Evolutionary conservation across 257 asterid species (phyloP).

Genomic region (Solanum lignicaule): DNA sequence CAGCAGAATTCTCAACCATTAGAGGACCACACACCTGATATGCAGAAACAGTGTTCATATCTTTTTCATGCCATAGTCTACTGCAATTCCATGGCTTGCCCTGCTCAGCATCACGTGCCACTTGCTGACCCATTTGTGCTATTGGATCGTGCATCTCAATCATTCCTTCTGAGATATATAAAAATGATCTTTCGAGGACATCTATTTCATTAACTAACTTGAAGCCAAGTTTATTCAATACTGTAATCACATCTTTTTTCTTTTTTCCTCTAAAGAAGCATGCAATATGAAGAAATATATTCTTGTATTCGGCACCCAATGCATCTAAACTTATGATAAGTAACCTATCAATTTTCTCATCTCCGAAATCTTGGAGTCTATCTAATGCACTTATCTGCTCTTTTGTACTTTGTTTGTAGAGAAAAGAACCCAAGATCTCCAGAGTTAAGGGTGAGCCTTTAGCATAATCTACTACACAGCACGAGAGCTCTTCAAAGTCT

Average conservation of each 20-base stretch:
- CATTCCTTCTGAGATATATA: not conserved
- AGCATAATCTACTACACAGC: not conserved
- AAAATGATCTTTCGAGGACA: not conserved
- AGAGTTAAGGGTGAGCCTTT: not conserved
- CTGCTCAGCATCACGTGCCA: not conserved
- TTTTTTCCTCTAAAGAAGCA: slow-evolving; percentile 1
- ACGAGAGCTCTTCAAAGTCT: not conserved
- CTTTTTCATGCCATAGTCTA: not conserved
- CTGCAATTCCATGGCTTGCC: not conserved
- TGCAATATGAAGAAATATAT: not conserved
- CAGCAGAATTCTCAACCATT: not conserved
- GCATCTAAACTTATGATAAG: not conserved
- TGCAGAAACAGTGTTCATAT: not conserved
- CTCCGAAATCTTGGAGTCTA: not conserved
- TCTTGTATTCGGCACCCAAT: not conserved
- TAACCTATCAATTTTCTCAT: not conserved
- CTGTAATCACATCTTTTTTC: not conserved
- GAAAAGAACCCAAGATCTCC: not conserved
- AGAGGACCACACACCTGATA: not conserved
- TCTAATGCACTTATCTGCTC: not conserved
- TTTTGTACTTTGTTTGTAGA: not conserved
- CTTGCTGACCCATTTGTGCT: not conserved
- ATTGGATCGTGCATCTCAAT: not conserved
- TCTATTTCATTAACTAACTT: not conserved
- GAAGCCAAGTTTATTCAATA: not conserved